Percentiles rank a stretch among this genome's conserved stretches.
Evolutionary conservation across 2,329 filamentous ascomycete genomes (phyloP).

Genomic region (Diaporthe batatas): DNA sequence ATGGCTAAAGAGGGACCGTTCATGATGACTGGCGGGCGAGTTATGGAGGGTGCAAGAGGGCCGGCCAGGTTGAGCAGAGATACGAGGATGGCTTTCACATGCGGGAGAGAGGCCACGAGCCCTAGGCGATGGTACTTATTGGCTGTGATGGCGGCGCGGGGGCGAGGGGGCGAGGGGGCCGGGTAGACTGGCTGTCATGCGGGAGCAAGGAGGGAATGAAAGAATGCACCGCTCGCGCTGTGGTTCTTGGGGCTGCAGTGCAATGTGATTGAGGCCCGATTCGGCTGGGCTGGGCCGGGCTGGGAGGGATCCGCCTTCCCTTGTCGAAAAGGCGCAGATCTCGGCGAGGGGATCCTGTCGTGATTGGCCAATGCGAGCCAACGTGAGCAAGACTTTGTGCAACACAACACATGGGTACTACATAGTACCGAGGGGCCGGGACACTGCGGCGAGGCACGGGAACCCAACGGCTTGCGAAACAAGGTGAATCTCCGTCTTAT

Average conservation of each 20-base stretch:
- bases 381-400: neutral
- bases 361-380: conserved; percentile 18
- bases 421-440: conserved; percentile 20
- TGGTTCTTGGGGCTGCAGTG: conserved; percentile 22
- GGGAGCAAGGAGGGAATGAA: neutral
- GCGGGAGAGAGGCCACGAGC: conserved; percentile 14
- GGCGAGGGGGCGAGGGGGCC: neutral
- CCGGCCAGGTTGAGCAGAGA: neutral
- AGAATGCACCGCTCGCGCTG: conserved; percentile 24
- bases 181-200: neutral
- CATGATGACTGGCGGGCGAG: conserved; percentile 12
- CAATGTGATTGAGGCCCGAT: conserved; percentile 6
- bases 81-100: neutral
- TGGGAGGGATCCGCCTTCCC: conserved; percentile 3
- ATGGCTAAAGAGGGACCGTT: conserved; percentile 34
- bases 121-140: conserved; percentile 9
- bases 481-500: conserved; percentile 24
- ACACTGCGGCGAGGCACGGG: conserved; percentile 6
- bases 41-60: neutral
- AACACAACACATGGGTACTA: conserved; percentile 3
- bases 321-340: conserved; percentile 5
- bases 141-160: neutral
- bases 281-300: conserved; percentile 3
- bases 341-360: neutral
- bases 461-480: conserved; percentile 16